Percentiles rank a stretch among this genome's conserved stretches.
Evolutionary conservation across 805 yeast genomes (phyloP).

Genomic region (Schwanniomyces occidentalis): DNA sequence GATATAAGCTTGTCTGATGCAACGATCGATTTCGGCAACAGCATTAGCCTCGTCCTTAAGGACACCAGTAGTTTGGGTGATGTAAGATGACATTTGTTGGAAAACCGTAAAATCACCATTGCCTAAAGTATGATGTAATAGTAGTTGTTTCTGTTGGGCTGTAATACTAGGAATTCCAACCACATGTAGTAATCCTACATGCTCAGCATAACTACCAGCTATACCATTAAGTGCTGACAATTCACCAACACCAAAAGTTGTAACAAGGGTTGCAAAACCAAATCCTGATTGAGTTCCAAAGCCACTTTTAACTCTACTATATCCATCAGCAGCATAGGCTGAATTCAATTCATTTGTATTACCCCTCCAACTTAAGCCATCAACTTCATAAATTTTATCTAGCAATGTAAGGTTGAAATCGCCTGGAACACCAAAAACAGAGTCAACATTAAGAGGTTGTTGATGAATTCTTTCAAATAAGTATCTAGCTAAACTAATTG

Average conservation of each 20-base stretch:
- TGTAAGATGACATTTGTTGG: slow-evolving; percentile 35
- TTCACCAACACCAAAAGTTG: slow-evolving; percentile 39
- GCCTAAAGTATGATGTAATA: slow-evolving; percentile 44
- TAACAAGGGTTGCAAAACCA: slow-evolving; percentile 29
- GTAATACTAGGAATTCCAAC: slow-evolving; percentile 36
- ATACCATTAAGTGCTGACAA: slow-evolving; percentile 37
- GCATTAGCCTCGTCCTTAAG: slow-evolving; percentile 27
- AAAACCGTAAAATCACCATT: slow-evolving; percentile 44
- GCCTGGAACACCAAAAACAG: slow-evolving; percentile 37
- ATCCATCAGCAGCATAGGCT: slow-evolving; percentile 27
- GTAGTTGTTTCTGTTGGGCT: slow-evolving; percentile 36
- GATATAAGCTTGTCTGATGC: slow-evolving; percentile 32
- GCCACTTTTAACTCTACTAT: slow-evolving; percentile 20
- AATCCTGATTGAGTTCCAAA: slow-evolving; percentile 1
- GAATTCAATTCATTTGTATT: slow-evolving; percentile 36
- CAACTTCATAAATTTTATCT: slow-evolving; percentile 33
- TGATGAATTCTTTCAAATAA: slow-evolving; percentile 35
- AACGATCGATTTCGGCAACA: slow-evolving; percentile 32
- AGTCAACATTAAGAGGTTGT: slow-evolving; percentile 27
- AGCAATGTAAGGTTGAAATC: slow-evolving; percentile 35
- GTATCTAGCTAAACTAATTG: slow-evolving; percentile 25
- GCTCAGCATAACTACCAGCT: slow-evolving; percentile 37
- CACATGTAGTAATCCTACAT: slow-evolving; percentile 35
- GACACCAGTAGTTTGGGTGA: slow-evolving; percentile 31
- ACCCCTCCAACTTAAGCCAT: slow-evolving; percentile 37